A percentile compares a stretch with the other conserved stretches of the same genome.
phyloP scores from a whole-genome alignment of 441 rosid species.

The Isatis lusitanica region DNA sequence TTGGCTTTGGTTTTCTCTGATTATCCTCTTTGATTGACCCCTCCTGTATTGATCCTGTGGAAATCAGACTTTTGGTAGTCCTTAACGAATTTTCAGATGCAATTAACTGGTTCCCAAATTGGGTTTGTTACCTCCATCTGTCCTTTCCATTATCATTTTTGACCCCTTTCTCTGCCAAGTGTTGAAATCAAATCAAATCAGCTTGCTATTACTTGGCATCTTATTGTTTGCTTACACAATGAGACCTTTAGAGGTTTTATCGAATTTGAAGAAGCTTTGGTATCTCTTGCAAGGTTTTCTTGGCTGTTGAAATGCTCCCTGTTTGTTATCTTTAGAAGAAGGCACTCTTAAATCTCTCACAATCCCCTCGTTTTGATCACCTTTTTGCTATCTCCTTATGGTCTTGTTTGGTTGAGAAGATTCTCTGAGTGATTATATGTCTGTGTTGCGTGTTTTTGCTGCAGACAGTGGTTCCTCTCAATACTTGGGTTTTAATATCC shows the following conservation, averaged over 20 bases:
- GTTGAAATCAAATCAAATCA: not conserved
- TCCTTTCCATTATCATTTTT: not conserved
- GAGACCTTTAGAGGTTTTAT: not conserved
- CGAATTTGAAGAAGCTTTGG: constrained; percentile 5
- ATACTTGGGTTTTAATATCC: too few relatives aligned
- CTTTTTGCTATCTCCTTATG: not conserved
- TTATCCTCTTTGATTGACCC: not conserved
- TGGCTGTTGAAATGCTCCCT: not conserved
- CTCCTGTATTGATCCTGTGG: not conserved
- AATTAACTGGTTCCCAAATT: not conserved
- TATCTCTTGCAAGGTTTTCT: not conserved
- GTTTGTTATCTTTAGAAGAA: not conserved
- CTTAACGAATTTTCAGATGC: not conserved
- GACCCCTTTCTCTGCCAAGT: not conserved
- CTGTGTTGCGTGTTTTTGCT: too few relatives aligned
- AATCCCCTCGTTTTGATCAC: not conserved
- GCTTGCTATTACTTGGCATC: not conserved
- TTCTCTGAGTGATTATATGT: too few relatives aligned
- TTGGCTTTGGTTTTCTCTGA: constrained; percentile 5
- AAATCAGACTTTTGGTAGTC: not conserved
- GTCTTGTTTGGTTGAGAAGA: too few relatives aligned
- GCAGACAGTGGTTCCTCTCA: too few relatives aligned
- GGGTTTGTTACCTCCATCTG: not conserved
- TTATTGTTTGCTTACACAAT: not conserved
- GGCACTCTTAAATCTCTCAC: not conserved